Evolutionary conservation across 1,139 yeast genomes (phyloP).

Genomic region (Geotrichum citri-aurantii): DNA sequence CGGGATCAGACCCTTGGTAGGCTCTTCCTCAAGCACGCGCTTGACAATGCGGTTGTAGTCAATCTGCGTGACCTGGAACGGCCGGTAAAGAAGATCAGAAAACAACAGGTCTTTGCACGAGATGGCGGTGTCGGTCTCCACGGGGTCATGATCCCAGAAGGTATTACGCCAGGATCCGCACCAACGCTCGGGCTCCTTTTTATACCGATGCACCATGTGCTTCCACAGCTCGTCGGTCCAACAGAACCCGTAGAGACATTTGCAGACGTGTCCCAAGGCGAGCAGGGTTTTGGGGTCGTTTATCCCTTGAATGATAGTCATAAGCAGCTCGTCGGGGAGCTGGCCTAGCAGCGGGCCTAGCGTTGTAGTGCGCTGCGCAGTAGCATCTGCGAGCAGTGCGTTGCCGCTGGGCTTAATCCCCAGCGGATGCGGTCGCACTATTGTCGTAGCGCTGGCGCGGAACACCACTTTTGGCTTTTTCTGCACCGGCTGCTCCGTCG

Average conservation of each 20-base stretch:
- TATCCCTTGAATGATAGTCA: slow-evolving; percentile 37
- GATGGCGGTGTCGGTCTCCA: slow-evolving; percentile 15
- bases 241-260: slow-evolving; percentile 62
- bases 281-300: slow-evolving; percentile 44
- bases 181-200: slow-evolving; percentile 43
- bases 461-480: slow-evolving; percentile 5
- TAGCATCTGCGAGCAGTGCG: slow-evolving; percentile 34
- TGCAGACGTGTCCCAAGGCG: slow-evolving; percentile 52
- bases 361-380: slow-evolving; percentile 35
- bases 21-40: slow-evolving; percentile 25
- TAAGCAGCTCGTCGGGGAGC: slow-evolving; percentile 50
- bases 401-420: slow-evolving; percentile 75
- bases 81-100: slow-evolving; percentile 67
- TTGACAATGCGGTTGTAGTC: slow-evolving; percentile 41
- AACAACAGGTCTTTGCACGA: slow-evolving; percentile 38
- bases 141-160: slow-evolving; percentile 36
- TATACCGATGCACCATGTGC: slow-evolving; percentile 39
- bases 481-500: neutral
- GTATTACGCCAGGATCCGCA: slow-evolving; percentile 74
- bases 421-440: slow-evolving; percentile 49
- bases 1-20: slow-evolving; percentile 18
- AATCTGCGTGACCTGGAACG: slow-evolving; percentile 71
- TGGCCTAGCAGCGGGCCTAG: slow-evolving; percentile 48
- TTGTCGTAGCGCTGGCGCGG: slow-evolving; percentile 10
- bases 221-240: slow-evolving; percentile 74